Evolutionary conservation across 805 yeast genomes (phyloP).

Genomic region (Ogataea ganodermae): DNA sequence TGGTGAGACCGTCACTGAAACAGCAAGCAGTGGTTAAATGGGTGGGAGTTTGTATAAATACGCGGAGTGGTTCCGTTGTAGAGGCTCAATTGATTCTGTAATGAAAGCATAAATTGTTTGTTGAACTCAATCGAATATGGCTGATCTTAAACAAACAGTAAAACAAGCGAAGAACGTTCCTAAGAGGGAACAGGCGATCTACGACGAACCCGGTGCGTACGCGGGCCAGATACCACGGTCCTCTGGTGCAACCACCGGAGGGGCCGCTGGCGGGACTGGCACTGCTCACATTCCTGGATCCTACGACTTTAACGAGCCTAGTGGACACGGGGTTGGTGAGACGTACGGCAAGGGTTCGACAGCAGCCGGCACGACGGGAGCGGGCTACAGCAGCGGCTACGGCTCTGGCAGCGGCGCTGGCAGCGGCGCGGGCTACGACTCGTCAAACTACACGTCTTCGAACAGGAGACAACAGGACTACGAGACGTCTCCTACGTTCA

Average conservation of each 20-base stretch:
- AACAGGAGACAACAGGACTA: slow-evolving; percentile 2
- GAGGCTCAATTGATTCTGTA: no score
- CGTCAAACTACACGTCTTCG: slow-evolving; percentile 13
- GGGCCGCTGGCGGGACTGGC: background rate
- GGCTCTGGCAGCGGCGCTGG: background rate
- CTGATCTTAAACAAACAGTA: background rate
- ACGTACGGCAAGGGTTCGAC: no score
- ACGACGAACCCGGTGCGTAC: slow-evolving; percentile 4
- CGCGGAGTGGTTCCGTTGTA: background rate
- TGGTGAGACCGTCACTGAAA: no score
- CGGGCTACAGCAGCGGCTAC: no score
- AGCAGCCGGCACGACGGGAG: no score
- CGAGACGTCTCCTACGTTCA: slow-evolving; percentile 20
- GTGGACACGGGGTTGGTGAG: background rate
- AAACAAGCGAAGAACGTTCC: slow-evolving; percentile 2
- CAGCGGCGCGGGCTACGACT: background rate
- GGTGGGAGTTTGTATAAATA: background rate
- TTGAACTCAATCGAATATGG: background rate
- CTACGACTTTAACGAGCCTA: slow-evolving; percentile 6
- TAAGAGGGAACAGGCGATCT: background rate
- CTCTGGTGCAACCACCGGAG: background rate
- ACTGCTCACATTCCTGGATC: slow-evolving; percentile 15
- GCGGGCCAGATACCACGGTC: slow-evolving; percentile 6
- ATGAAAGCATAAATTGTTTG: no score
- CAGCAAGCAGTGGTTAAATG: background rate